phyloP scores from a whole-genome alignment of 164 flowering plant genomes.

The Liquidambar formosana region DNA sequence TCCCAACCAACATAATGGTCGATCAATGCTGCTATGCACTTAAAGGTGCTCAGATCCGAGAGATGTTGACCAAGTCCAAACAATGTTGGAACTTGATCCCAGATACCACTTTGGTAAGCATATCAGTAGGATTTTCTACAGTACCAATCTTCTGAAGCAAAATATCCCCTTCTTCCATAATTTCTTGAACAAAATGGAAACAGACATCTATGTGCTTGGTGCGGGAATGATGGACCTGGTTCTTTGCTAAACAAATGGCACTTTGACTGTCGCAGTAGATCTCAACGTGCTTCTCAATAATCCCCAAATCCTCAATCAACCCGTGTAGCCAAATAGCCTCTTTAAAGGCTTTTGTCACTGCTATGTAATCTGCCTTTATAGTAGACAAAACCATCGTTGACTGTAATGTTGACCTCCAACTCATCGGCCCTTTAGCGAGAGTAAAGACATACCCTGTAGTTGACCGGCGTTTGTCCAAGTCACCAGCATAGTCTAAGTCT shows the following conservation, averaged over 20 bases:
- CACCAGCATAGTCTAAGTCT: background rate
- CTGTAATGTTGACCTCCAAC: background rate
- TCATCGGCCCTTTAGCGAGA: background rate
- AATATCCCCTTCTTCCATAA: background rate
- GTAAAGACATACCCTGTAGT: slow-evolving; percentile 5
- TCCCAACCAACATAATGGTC: too few species aligned
- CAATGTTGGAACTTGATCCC: background rate
- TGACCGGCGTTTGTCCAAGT: background rate
- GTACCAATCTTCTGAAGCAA: slow-evolving; percentile 6
- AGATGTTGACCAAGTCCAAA: background rate
- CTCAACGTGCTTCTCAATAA: background rate
- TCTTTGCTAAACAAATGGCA: slow-evolving; percentile 10
- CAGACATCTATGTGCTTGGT: slow-evolving; percentile 10
- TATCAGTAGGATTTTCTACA: slow-evolving; percentile 9
- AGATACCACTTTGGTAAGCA: background rate
- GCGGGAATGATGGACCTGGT: slow-evolving; percentile 7
- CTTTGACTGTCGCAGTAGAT: slow-evolving; percentile 3
- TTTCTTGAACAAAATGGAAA: slow-evolving; percentile 5
- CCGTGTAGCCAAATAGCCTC: background rate
- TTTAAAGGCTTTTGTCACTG: too few species aligned
- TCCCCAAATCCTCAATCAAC: background rate
- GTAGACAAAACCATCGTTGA: slow-evolving; percentile 1
- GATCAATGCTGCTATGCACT: too few species aligned
- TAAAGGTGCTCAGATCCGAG: too few species aligned
- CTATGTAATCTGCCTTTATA: background rate